Conservation (phyloP, 495 filamentous ascomycete species). For the Xylaria bambusicola region DNA sequence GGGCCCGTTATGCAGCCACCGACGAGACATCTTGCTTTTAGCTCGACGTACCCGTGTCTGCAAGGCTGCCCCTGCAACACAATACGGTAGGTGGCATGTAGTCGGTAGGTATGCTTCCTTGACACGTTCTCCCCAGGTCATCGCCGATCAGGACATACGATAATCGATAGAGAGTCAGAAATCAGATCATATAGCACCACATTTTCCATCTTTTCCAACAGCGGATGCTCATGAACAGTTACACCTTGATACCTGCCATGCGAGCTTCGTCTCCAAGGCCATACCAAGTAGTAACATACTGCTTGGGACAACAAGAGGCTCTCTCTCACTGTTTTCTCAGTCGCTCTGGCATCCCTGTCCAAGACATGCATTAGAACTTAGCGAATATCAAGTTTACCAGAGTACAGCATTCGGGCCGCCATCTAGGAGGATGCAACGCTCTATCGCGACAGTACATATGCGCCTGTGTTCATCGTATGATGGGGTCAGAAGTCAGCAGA, state of each 20-base stretch:
- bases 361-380: background rate
- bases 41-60: background rate
- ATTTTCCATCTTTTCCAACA: background rate
- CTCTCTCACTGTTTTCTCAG: too few relatives aligned
- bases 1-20: background rate
- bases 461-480: conserved; percentile 10
- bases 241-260: background rate
- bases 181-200: conserved; percentile 19
- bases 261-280: background rate
- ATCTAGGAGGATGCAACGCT: background rate
- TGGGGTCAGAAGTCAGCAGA: conserved; percentile 1
- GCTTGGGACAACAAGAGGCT: too few relatives aligned
- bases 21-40: background rate
- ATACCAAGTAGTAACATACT: too few relatives aligned
- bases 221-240: background rate
- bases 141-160: conserved; percentile 8
- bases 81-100: background rate
- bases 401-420: conserved; percentile 1
- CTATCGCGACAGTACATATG: background rate
- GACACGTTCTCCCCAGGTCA: background rate
- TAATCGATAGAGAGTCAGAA: background rate
- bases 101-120: background rate
- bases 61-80: conserved; percentile 17
- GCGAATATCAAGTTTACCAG: background rate
- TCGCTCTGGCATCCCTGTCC: conserved; percentile 1